A percentile compares a stretch with the other conserved stretches of the same genome.
Evolutionary conservation across 495 filamentous ascomycete species (phyloP).

Genomic region (Hypomontagnella monticulosa): DNA sequence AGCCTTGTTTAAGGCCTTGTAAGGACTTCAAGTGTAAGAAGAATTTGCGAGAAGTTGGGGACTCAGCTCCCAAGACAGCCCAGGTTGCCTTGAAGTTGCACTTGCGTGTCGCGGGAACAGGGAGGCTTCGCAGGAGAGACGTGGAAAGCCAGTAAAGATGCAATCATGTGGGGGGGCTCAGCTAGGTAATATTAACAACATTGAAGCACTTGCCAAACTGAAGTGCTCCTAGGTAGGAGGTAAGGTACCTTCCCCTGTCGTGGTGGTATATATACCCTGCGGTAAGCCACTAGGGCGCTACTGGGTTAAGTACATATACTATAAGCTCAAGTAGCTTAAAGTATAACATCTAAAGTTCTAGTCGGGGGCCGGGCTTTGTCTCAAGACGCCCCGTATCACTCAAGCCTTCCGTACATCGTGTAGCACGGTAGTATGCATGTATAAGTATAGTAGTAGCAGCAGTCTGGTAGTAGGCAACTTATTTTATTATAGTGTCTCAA

Average conservation of each 20-base stretch:
- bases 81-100: conserved; percentile 36
- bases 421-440: not conserved
- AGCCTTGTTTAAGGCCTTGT: conserved; percentile 29
- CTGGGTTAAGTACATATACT: conserved; percentile 18
- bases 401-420: conserved; percentile 1
- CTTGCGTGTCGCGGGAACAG: conserved; percentile 42
- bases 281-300: not conserved
- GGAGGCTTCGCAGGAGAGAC: conserved; percentile 38
- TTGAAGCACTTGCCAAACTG: conserved; percentile 7
- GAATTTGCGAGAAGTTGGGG: no score
- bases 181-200: conserved; percentile 39
- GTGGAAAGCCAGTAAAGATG: conserved; percentile 41
- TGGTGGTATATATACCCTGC: conserved; percentile 16
- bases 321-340: conserved; percentile 11
- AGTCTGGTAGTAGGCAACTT: not conserved
- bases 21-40: no score
- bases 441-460: not conserved
- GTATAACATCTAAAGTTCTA: conserved; percentile 10
- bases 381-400: conserved; percentile 27
- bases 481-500: conserved; percentile 7
- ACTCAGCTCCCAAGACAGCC: conserved; percentile 27
- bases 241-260: conserved; percentile 7
- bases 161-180: conserved; percentile 46
- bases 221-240: not conserved
- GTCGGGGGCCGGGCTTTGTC: conserved; percentile 33